Conservation (phyloP, 2,329 filamentous ascomycete species). For the Escovopsis sp. region DNA sequence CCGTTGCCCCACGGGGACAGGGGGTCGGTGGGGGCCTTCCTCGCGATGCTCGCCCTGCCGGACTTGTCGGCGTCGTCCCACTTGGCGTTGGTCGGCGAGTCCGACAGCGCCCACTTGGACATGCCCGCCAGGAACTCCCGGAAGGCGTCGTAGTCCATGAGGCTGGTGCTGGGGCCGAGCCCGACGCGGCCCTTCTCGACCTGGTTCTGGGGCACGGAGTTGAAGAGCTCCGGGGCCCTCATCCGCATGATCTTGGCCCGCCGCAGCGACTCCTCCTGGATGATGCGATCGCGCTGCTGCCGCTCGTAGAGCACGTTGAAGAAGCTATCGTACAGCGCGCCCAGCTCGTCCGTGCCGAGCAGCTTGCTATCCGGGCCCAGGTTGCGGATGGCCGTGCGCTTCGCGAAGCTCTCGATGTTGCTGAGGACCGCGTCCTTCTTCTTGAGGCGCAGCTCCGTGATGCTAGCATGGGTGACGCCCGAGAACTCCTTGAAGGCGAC, state of each 20-base stretch:
- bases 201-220: conserved; percentile 26
- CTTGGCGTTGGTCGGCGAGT: conserved; percentile 51
- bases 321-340: conserved; percentile 85
- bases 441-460: conserved; percentile 74
- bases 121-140: conserved; percentile 83
- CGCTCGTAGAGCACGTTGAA: conserved; percentile 85
- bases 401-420: conserved; percentile 94
- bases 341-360: conserved; percentile 69
- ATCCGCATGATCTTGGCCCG: conserved; percentile 42
- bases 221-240: conserved; percentile 22
- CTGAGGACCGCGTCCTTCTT: conserved; percentile 90
- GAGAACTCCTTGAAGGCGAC: conserved; percentile 98
- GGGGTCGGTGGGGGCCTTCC: conserved; percentile 25
- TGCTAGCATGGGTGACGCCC: conserved; percentile 82
- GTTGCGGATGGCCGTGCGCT: conserved; percentile 90
- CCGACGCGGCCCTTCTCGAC: conserved; percentile 78
- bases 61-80: conserved; percentile 36
- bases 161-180: conserved; percentile 71
- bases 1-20: conserved; percentile 40
- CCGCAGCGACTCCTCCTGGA: conserved; percentile 60
- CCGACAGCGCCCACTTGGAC: conserved; percentile 83
- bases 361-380: conserved; percentile 92
- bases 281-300: conserved; percentile 63
- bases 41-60: conserved; percentile 43
- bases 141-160: conserved; percentile 97